phyloP scores from a whole-genome alignment of 2,329 filamentous ascomycete genomes.

The Penicillium vulpinum region DNA sequence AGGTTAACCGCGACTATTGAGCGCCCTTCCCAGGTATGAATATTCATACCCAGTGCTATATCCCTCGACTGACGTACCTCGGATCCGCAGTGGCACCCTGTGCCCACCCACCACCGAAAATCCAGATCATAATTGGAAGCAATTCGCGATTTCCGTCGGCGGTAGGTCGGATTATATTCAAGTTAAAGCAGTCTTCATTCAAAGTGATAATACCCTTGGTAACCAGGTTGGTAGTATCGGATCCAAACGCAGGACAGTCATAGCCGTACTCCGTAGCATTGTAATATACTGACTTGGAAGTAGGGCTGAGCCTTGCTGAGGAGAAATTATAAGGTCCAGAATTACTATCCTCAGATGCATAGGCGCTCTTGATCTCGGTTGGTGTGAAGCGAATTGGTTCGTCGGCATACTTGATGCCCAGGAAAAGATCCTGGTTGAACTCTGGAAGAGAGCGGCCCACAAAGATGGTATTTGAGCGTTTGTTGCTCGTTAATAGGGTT shows the following conservation, averaged over 20 bases:
- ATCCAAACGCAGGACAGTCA: constrained; percentile 35
- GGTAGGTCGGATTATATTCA: constrained; percentile 28
- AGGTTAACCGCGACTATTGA: not conserved
- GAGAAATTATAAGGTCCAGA: constrained; percentile 13
- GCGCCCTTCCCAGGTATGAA: too few species aligned
- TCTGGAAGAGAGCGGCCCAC: constrained; percentile 28
- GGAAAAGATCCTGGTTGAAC: constrained; percentile 31
- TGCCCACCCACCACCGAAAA: constrained; percentile 34
- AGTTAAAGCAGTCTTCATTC: constrained; percentile 30
- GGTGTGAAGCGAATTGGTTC: constrained; percentile 31
- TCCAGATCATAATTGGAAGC: constrained; percentile 35
- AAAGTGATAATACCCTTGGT: constrained; percentile 20
- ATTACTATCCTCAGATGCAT: constrained; percentile 25
- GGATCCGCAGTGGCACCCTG: constrained; percentile 35
- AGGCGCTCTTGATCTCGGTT: constrained; percentile 23
- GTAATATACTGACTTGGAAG: constrained; percentile 17
- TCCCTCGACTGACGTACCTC: constrained; percentile 18
- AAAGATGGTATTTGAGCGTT: constrained; percentile 22
- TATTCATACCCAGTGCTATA: not conserved
- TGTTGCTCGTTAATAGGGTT: constrained; percentile 8
- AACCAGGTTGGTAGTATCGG: constrained; percentile 27
- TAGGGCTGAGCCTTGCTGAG: not conserved
- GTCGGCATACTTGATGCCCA: constrained; percentile 33
- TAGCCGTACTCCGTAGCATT: constrained; percentile 33
- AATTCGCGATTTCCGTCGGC: not conserved